Base-by-base conservation (phyloP, 1,284 basidiomycete genomes). In the Apiotrichum akiyoshidainum region DNA sequence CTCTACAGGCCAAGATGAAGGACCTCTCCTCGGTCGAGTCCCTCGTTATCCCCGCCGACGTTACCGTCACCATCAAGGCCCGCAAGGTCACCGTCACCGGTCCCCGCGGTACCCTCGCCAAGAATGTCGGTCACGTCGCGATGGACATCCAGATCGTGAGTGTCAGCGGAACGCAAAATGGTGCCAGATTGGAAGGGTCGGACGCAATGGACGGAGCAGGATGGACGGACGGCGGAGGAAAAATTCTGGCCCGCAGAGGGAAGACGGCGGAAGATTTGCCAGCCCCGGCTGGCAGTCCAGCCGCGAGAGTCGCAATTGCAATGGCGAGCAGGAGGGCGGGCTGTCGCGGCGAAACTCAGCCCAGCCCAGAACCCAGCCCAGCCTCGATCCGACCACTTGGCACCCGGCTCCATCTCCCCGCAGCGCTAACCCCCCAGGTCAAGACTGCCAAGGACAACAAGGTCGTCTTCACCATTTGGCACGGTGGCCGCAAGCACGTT, bases 401-500 rank as follows among this genome's bases (percentile, higher is more conserved):
- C 26, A 31, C 26, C 7, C n/a, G n/a, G 26, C 26, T 31, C 26
- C 26, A 31, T 4, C 26, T 31, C 7, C 7, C 7, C 26, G 26
- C 3, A 26, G 19, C 14, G 35, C 33, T 33, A 21, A 48, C 35
- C 16, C 35, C 26, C 26, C 60, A 78, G 77, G 73, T 80, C 45
- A 81, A 80, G 74, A 68, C 72, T 58, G 65, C 76, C 64, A 51
- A 51, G 50, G 50, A 51, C 22, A 84, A 85, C 78, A 87, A 89
- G 79, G 87, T 99, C 78, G 86, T 86, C 71, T 87, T 99, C 75
- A 89, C 92, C 62, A 90, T 99, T 65, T 99, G 96, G 96, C 92
- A 98, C 82, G 96, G 92, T 67, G 89, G 86, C 68, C 88, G 96
- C 79, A 99, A 99, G 85, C 96, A 99, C 79, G 91, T 98, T 73